A percentile compares a stretch with the other conserved stretches of the same genome.
phyloP scores from a whole-genome alignment of 2,329 filamentous ascomycete species.

The Fusarium sp. region DNA sequence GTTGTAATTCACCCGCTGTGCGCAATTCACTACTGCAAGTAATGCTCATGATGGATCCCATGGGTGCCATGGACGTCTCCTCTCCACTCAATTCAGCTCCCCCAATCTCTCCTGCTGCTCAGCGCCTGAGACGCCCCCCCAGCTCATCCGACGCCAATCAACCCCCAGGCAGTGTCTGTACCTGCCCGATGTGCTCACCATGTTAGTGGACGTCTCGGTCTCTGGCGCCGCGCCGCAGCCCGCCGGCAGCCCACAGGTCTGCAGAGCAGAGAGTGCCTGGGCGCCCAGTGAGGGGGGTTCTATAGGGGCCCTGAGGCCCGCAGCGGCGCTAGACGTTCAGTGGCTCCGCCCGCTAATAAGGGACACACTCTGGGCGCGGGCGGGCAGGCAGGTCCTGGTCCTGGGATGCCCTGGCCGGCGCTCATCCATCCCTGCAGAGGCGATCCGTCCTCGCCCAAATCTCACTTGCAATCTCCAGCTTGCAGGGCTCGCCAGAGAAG shows the following conservation, averaged over 20 bases:
- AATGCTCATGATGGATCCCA: slow-evolving; percentile 23
- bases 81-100: slow-evolving; percentile 39
- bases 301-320: slow-evolving; percentile 37
- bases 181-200: slow-evolving; percentile 14
- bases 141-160: slow-evolving; percentile 32
- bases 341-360: slow-evolving; percentile 42
- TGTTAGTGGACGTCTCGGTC: slow-evolving; percentile 16
- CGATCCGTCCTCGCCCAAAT: slow-evolving; percentile 47
- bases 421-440: slow-evolving; percentile 46
- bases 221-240: slow-evolving; percentile 26
- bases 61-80: slow-evolving; percentile 14
- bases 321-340: slow-evolving; percentile 42
- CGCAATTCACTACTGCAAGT: slow-evolving; percentile 36
- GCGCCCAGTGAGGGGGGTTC: slow-evolving; percentile 14
- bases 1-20: slow-evolving; percentile 27
- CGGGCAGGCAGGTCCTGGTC: slow-evolving; percentile 31
- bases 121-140: slow-evolving; percentile 37
- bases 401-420: slow-evolving; percentile 33
- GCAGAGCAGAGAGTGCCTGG: background rate
- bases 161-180: slow-evolving; percentile 17
- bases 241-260: slow-evolving; percentile 22
- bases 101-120: slow-evolving; percentile 41
- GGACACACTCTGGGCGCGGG: slow-evolving; percentile 20
- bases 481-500: slow-evolving; percentile 13
- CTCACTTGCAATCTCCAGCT: slow-evolving; percentile 46